These are phyloP conservation scores for Physcomitrium patens DNA, from an alignment of 225 moss, liverwort and hornwort species.

Conservation along the genomic window DNA sequence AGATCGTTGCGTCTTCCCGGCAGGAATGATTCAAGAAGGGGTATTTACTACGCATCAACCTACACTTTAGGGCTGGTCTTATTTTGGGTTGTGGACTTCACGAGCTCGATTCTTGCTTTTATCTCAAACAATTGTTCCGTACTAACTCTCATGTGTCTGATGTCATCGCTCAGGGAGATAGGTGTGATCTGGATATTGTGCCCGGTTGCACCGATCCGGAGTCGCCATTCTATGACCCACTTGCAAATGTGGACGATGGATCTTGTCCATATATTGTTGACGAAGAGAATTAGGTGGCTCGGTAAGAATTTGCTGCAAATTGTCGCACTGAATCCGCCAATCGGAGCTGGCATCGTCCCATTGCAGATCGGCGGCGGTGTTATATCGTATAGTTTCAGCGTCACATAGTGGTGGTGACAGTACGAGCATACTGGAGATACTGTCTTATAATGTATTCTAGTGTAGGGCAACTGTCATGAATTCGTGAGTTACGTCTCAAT, in stretches of 20 bases:
- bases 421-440: too few species aligned
- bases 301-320: too few species aligned
- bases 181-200: conserved; percentile 81
- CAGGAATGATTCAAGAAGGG: conserved; percentile 78
- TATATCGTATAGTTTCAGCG: too few species aligned
- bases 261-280: conserved; percentile 71
- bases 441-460: too few species aligned
- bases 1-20: conserved; percentile 87
- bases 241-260: conserved; percentile 87
- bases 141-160: background rate
- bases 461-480: too few species aligned
- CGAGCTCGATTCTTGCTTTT: too few species aligned
- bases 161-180: conserved; percentile 64
- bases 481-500: too few species aligned
- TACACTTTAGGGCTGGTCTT: background rate
- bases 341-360: too few species aligned
- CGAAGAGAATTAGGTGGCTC: conserved; percentile 35
- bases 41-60: conserved; percentile 38
- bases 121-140: background rate
- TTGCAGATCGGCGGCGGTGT: too few species aligned
- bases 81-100: background rate
- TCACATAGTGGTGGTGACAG: too few species aligned
- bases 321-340: too few species aligned
- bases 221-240: conserved; percentile 72
- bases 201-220: conserved; percentile 83